Base-by-base conservation (phyloP, 1,284 basidiomycete genomes). In the Apiotrichum akiyoshidainum region DNA sequence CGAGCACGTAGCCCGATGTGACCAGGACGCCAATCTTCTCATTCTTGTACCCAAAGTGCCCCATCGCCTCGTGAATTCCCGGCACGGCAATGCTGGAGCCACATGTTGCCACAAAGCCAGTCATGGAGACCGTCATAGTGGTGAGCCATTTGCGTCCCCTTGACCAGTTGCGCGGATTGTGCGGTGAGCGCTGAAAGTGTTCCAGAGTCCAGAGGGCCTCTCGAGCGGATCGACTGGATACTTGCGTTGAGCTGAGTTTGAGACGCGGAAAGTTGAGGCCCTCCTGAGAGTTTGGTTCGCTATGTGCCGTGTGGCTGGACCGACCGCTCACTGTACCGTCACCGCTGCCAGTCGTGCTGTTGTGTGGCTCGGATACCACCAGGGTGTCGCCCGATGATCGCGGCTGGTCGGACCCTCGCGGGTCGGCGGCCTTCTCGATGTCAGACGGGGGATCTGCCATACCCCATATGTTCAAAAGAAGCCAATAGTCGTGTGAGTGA, bases 51-150 rank as follows among this genome's bases (percentile, higher is more conserved):
- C 67, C 68, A 52, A 76, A 76, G 33, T 74, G 69, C 13, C 56
- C 60, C 57, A 68, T 68, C 8, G 70, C 63, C 2, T 61, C 62
- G 37, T 71, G 66, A 1, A 74, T 63, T 1, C 71, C 73, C 0
- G 77, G 74, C 6, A 78, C 73, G 48, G 69, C 69, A 21, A 78
- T 74, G 8, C 66, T 69, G 37, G 68, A 71, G 19, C 71, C 74
- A 13, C 62, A 65, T 2, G 76, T 77, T 35, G 70, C 67, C 41
- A 77, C 69, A 54, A 78, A 76, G 0, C 74, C 76, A 14, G 75
- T 73, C 31, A 75, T 42, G 5, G 73, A 66, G 7, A 77, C 67
- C 0, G 68, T 71, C 13, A 71, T 35, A 0, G 68, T 67, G 2
- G 70, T 68, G 19, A 59, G 52, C 73, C 72, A 73, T 55, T 70